phyloP scores from a whole-genome alignment of 495 filamentous ascomycete genomes.

The Letharia columbiana region DNA sequence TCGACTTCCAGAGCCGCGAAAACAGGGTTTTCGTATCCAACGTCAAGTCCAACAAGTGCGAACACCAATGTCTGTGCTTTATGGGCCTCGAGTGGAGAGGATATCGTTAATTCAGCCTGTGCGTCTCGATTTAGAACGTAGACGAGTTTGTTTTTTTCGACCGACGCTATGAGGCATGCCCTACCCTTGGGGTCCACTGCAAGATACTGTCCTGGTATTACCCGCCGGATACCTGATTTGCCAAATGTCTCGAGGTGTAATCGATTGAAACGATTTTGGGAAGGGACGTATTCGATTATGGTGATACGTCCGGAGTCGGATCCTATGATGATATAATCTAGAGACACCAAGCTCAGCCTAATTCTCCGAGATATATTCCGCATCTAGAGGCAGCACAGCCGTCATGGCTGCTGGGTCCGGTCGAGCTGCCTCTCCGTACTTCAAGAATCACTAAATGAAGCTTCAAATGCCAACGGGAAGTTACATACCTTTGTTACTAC shows the following conservation, averaged over 20 bases:
- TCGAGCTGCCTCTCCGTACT: conserved; percentile 52
- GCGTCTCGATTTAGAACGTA: conserved; percentile 96
- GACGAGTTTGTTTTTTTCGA: conserved; percentile 99
- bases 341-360: conserved; percentile 49
- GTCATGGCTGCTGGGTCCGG: conserved; percentile 21
- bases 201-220: conserved; percentile 90
- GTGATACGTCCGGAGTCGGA: conserved; percentile 93
- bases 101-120: conserved; percentile 90
- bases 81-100: conserved; percentile 94
- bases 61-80: conserved; percentile 90
- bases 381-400: conserved; percentile 25
- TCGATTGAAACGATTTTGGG: conserved; percentile 78
- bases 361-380: conserved; percentile 32
- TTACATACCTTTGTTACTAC: conserved; percentile 91
- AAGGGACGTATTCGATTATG: conserved; percentile 83
- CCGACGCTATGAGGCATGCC: conserved; percentile 84
- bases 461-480: conserved; percentile 41
- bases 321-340: conserved; percentile 94
- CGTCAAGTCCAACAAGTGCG: conserved; percentile 76
- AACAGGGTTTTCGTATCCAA: conserved; percentile 92
- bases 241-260: conserved; percentile 96
- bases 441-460: conserved; percentile 91
- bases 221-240: conserved; percentile 89
- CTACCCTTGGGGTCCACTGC: conserved; percentile 91
- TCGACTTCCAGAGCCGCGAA: conserved; percentile 93